Evolutionary conservation across 352 stramenopile genomes (phyloP).

Genomic region (Phytophthora tubulina): DNA sequence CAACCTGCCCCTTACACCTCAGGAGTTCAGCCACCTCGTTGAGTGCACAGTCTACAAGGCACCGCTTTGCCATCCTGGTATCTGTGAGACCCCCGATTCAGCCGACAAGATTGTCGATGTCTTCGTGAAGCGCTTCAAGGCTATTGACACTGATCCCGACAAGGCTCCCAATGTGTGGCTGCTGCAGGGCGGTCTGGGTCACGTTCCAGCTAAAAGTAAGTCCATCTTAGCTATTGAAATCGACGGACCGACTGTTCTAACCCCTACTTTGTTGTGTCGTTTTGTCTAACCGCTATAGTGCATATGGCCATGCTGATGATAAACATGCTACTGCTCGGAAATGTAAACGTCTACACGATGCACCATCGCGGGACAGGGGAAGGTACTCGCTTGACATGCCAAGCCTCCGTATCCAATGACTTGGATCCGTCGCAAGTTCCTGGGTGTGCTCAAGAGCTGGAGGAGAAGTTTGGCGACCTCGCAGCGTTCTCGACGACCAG

Average conservation of each 20-base stretch:
- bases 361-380: slow-evolving; percentile 52
- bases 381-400: slow-evolving; percentile 16
- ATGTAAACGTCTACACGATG: slow-evolving; percentile 58
- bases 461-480: slow-evolving; percentile 47
- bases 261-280: not conserved
- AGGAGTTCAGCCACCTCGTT: not conserved
- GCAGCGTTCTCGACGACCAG: slow-evolving; percentile 50
- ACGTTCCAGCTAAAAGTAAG: slow-evolving; percentile 33
- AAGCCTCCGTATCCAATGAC: not conserved
- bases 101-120: slow-evolving; percentile 29
- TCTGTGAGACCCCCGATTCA: slow-evolving; percentile 24
- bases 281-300: not conserved
- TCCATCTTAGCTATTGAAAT: not conserved
- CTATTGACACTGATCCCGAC: slow-evolving; percentile 4
- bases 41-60: slow-evolving; percentile 40
- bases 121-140: slow-evolving; percentile 46
- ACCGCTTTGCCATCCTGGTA: slow-evolving; percentile 38
- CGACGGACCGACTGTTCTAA: not conserved
- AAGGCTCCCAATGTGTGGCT: slow-evolving; percentile 46
- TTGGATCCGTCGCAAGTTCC: slow-evolving; percentile 4
- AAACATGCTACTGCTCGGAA: not conserved
- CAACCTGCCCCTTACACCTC: slow-evolving; percentile 3
- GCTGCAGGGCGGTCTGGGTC: slow-evolving; percentile 41
- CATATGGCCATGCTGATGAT: no score
- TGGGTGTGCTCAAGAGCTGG: slow-evolving; percentile 41